These are phyloP conservation scores for Botryotinia calthae DNA, from an alignment of 2,329 filamentous ascomycete species.

Conservation along the genomic window DNA sequence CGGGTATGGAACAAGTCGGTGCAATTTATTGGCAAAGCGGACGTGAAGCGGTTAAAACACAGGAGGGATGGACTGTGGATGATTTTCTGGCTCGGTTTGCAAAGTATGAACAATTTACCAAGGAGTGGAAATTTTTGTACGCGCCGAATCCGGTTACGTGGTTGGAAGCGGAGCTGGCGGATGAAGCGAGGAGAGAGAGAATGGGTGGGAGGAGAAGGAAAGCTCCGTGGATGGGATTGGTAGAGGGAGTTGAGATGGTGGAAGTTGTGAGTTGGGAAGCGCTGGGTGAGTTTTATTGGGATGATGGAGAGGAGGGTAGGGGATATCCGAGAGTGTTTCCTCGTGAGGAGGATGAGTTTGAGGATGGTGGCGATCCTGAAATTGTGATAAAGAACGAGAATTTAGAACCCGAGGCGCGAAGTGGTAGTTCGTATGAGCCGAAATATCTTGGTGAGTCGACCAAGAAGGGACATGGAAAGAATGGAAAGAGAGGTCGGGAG, in stretches of 20 bases:
- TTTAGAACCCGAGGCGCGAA: background rate
- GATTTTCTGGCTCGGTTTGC: background rate
- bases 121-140: background rate
- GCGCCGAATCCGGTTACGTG: background rate
- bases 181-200: slow-evolving; percentile 1
- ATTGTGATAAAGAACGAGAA: background rate
- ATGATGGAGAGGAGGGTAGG: background rate
- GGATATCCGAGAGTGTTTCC: background rate
- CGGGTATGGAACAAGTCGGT: background rate
- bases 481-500: background rate
- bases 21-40: background rate
- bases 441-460: background rate
- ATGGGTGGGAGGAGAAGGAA: background rate
- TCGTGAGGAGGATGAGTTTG: background rate
- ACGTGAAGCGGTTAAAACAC: background rate
- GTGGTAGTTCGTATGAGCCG: background rate
- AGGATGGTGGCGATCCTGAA: background rate
- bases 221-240: background rate
- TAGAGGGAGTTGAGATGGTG: background rate
- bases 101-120: background rate
- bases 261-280: background rate
- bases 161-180: background rate
- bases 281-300: background rate
- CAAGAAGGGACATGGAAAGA: background rate
- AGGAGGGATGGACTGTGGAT: background rate